Evolutionary conservation across 805 yeast genomes (phyloP), one percentile per base, ranked within the genome.

Genomic region (Blastobotrys peoriensis): DNA sequence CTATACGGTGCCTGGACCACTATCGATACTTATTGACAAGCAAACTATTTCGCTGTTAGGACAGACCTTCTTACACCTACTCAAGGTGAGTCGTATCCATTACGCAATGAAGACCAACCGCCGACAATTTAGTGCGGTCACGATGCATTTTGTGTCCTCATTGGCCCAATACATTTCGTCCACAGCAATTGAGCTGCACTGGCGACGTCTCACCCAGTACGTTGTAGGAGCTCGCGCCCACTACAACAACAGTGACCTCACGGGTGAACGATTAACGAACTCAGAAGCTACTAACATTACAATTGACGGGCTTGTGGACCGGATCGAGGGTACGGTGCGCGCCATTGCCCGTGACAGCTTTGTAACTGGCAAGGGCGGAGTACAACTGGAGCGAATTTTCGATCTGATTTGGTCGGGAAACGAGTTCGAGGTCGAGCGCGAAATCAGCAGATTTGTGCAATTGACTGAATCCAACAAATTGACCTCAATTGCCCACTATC

Each of bases 1-100:
- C 34, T 41, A 41, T 19, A 41, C 35, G 21, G 36, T 41, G 6
- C 44, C 44, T 17, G 15, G 17, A 13, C 44, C 44, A 17, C 35
- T 41, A 8, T 16, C 13, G 30, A 25, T 25, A 25, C 13, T 25
- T 8, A 8, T 25, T 25, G 30, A 25, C 30, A 25, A 25, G 30
- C 8, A 25, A 8, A 8, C 8, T 25, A 13, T 25, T 13, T 8
- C 8, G 13, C 8, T 13, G 13, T 25, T 25, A 13, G 10, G 13
- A 13, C 13, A 8, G 8, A 25, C 13, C 13, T 25, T 25, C 30
- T 13, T 8, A 8, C 30, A 25, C 8, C 13, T 25, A 13, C 30
- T 25, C 10, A 25, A 25, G 13, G 8, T 25, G 30, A 25, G 30
- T 13, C 30, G 30, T 8, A 25, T 25, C 13, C 13, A 25, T 13